Evolutionary conservation across 106 monocot species (phyloP).

Genomic region (Dendrobium catenatum): DNA sequence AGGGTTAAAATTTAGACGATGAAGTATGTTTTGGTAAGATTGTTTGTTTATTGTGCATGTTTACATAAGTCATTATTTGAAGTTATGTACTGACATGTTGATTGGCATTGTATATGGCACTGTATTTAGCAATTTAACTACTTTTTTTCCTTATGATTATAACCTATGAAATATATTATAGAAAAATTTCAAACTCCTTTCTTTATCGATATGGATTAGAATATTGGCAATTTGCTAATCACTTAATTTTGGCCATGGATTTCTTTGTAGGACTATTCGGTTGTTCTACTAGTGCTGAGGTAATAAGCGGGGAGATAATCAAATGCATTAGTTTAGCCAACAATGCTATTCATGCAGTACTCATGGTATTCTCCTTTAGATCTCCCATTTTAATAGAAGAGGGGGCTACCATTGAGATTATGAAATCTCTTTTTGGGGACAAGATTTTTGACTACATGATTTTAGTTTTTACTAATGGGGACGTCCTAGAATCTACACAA

Average conservation of each 20-base stretch:
- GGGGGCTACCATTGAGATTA: conserved; percentile 50
- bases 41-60: too few relatives aligned
- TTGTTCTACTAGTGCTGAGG: conserved; percentile 37
- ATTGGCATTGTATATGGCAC: too few relatives aligned
- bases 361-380: conserved; percentile 69
- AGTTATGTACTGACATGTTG: too few relatives aligned
- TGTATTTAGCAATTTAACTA: too few relatives aligned
- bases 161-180: too few relatives aligned
- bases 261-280: conserved; percentile 59
- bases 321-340: conserved; percentile 80
- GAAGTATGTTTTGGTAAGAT: too few relatives aligned
- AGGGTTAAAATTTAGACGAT: too few relatives aligned
- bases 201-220: too few relatives aligned
- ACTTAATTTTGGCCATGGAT: not conserved
- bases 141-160: too few relatives aligned
- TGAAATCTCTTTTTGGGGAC: conserved; percentile 66
- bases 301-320: conserved; percentile 63
- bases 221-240: too few relatives aligned
- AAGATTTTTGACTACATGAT: conserved; percentile 72
- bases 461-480: conserved; percentile 72
- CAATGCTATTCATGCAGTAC: conserved; percentile 85
- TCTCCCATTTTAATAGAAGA: conserved; percentile 69
- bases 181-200: too few relatives aligned
- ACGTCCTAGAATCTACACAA: conserved; percentile 40
- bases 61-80: too few relatives aligned